These are phyloP conservation scores for Ceriops tagal DNA, from an alignment of 345 rosid genomes.

Conservation along the genomic window DNA sequence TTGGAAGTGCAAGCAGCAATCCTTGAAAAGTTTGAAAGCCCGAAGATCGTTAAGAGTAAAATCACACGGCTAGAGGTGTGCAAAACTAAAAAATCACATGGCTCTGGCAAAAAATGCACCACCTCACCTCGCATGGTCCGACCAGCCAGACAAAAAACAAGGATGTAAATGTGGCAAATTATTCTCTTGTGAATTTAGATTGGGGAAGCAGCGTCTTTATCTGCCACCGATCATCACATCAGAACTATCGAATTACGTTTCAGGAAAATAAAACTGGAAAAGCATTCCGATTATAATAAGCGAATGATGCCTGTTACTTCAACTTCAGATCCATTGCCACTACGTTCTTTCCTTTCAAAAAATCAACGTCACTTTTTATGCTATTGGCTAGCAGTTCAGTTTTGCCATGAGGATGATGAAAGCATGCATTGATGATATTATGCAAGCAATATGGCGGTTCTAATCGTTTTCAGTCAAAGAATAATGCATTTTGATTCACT, in stretches of 20 bases:
- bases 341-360: no score
- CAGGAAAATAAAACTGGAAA: neutral
- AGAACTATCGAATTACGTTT: neutral
- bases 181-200: conserved; percentile 63
- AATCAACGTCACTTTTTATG: no score
- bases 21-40: neutral
- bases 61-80: no score
- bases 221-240: conserved; percentile 33
- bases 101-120: neutral
- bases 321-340: no score
- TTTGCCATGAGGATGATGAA: no score
- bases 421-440: no score
- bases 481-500: neutral
- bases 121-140: conserved; percentile 73
- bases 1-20: no score
- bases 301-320: no score
- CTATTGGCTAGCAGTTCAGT: no score
- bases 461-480: neutral
- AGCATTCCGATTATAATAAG: neutral
- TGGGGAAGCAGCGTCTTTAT: conserved; percentile 54
- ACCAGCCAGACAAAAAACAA: conserved; percentile 79
- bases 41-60: neutral
- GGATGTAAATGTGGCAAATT: conserved; percentile 76
- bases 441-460: neutral
- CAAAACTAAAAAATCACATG: no score